Evolutionary conservation across 2,329 filamentous ascomycete species (phyloP).

Genomic region (Macroventuria anomochaeta): DNA sequence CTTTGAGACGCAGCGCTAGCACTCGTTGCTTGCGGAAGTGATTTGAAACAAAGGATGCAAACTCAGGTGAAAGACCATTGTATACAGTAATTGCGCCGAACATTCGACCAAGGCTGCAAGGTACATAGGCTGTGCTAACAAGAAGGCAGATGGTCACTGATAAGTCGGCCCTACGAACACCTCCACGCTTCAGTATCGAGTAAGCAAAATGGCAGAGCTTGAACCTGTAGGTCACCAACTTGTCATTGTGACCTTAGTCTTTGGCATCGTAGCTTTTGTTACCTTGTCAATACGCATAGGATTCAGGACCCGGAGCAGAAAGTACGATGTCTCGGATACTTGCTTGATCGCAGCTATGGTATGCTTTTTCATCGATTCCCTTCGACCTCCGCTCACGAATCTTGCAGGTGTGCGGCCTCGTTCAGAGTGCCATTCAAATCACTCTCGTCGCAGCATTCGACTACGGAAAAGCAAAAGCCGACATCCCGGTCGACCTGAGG

Average conservation of each 20-base stretch:
- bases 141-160: neutral
- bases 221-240: slow-evolving; percentile 16
- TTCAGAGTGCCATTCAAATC: slow-evolving; percentile 19
- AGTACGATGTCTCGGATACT: slow-evolving; percentile 16
- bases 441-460: slow-evolving; percentile 12
- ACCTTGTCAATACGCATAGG: slow-evolving; percentile 11
- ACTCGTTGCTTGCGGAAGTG: neutral
- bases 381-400: neutral
- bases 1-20: too few species aligned
- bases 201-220: slow-evolving; percentile 7
- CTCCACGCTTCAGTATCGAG: neutral
- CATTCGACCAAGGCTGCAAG: neutral
- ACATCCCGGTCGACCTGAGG: slow-evolving; percentile 5
- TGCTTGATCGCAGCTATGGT: slow-evolving; percentile 20
- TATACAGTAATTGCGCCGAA: neutral
- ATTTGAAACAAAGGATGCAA: neutral
- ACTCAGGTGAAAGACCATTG: neutral
- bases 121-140: too few species aligned
- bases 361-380: neutral
- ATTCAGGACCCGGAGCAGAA: slow-evolving; percentile 10
- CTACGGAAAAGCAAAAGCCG: slow-evolving; percentile 16
- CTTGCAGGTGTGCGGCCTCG: slow-evolving; percentile 7
- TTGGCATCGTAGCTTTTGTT: slow-evolving; percentile 4
- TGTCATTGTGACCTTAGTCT: slow-evolving; percentile 13
- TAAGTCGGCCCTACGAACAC: neutral